phyloP scores from a whole-genome alignment of 2,329 filamentous ascomycete genomes.

The Fusarium pseudoanthophilum region DNA sequence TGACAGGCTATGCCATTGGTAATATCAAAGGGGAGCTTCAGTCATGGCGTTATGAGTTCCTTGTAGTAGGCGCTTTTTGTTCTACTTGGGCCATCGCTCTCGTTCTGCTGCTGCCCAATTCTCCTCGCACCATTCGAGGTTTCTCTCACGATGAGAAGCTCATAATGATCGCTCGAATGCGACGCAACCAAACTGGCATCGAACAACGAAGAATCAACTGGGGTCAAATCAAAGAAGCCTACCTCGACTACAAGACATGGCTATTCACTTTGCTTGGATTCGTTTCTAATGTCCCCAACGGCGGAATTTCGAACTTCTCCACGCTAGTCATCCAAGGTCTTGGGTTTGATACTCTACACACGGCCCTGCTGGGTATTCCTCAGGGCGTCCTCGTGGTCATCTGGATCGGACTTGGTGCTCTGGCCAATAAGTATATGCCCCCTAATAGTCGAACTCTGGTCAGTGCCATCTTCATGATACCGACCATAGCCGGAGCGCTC shows the following conservation, averaged over 20 bases:
- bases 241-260: slow-evolving; percentile 68
- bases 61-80: slow-evolving; percentile 70
- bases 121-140: slow-evolving; percentile 63
- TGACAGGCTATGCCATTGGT: slow-evolving; percentile 65
- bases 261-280: slow-evolving; percentile 66
- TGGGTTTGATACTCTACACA: slow-evolving; percentile 58
- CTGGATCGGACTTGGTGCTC: slow-evolving; percentile 55
- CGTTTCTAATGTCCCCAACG: slow-evolving; percentile 66
- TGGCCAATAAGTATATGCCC: slow-evolving; percentile 53
- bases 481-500: slow-evolving; percentile 68
- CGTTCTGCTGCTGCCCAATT: slow-evolving; percentile 66
- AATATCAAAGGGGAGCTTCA: slow-evolving; percentile 66
- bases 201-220: slow-evolving; percentile 67
- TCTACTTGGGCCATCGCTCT: slow-evolving; percentile 69
- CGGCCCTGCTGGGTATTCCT: slow-evolving; percentile 53
- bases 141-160: slow-evolving; percentile 62
- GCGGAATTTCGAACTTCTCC: slow-evolving; percentile 69
- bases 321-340: slow-evolving; percentile 69
- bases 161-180: slow-evolving; percentile 65
- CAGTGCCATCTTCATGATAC: slow-evolving; percentile 65
- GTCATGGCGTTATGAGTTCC: slow-evolving; percentile 75
- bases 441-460: slow-evolving; percentile 63
- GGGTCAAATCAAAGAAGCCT: slow-evolving; percentile 65
- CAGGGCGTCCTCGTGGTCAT: slow-evolving; percentile 52
- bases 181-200: slow-evolving; percentile 68